Base-by-base conservation (phyloP, 108 stramenopile genomes). In the Asterionellopsis glacialis region DNA sequence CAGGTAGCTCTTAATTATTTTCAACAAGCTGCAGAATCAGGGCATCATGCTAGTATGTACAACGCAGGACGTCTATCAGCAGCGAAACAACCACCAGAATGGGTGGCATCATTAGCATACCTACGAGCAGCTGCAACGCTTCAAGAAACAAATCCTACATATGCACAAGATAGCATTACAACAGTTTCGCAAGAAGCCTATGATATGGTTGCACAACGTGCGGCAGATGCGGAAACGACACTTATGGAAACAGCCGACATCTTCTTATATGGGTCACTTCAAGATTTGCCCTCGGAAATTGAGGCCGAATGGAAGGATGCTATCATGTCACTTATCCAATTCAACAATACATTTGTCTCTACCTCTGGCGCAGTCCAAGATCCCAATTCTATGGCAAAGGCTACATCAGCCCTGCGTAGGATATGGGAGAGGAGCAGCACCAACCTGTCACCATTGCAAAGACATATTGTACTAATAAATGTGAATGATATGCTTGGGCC, bases 61-160 rank as follows among this genome's bases (percentile, higher is more conserved):
- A 73, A 73, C 59, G 72, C 72, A 15, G 64, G 72, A 25, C 23
- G 48, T 51, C 25, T 73, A 25, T 39, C 66, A 10, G 72, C 60
- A 24, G 65, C 65, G 43, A 4, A 66, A 22, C 52, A 51, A 18
- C 5, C 33, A 33, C 33, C 33, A 2, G 55, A 66, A n/a, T 73
- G 51, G 27, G 72, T 65, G 9, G 51, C 23, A 52, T 56, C 72
- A 22, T 45, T 73, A 19, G 72, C 64, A 0, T 73, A 73, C 40
- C 6, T 65, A 10, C 59, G 49, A 26, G 64, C 65, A 18, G 72
- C 72, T 24, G 58, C 48, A n/a, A 39, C 16, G n/a, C 28, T 73
- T 18, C 43, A 57, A 9, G 55, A 61, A 16, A 58, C 44, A 3
- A 42, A 73, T 66, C 65, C 72, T 6, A 22, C 0, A 41, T 19